phyloP scores from a whole-genome alignment of 371 early-diverging fungal species.

The Vairimorpha necatrix region DNA sequence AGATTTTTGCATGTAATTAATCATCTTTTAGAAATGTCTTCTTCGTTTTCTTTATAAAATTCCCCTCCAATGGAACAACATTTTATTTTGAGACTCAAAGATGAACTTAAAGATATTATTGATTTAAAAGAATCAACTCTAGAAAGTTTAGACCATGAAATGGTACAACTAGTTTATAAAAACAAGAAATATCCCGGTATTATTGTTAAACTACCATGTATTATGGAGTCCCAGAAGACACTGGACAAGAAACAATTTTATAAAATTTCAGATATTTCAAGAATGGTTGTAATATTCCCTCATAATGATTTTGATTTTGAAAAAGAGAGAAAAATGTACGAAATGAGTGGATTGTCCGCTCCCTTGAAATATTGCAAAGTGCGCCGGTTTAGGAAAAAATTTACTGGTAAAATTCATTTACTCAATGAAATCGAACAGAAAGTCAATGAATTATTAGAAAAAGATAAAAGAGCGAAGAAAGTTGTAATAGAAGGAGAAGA shows the following conservation, averaged over 20 bases:
- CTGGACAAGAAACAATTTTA: slow-evolving; percentile 83
- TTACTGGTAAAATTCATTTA: slow-evolving; percentile 67
- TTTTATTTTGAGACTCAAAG: slow-evolving; percentile 61
- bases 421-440: slow-evolving; percentile 80
- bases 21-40: too few relatives aligned
- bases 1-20: too few relatives aligned
- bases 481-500: slow-evolving; percentile 58
- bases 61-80: slow-evolving; percentile 60
- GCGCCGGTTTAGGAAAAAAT: slow-evolving; percentile 76
- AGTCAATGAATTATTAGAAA: slow-evolving; percentile 74
- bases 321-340: slow-evolving; percentile 22
- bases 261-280: slow-evolving; percentile 77
- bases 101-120: slow-evolving; percentile 39
- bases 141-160: slow-evolving; percentile 9
- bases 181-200: slow-evolving; percentile 37
- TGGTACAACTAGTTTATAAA: slow-evolving; percentile 23
- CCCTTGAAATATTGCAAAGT: slow-evolving; percentile 77
- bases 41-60: not conserved
- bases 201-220: slow-evolving; percentile 82
- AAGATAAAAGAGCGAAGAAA: slow-evolving; percentile 73
- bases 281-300: slow-evolving; percentile 53
- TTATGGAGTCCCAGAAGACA: slow-evolving; percentile 88
- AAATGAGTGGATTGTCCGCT: slow-evolving; percentile 72
- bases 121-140: slow-evolving; percentile 30
- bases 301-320: slow-evolving; percentile 45